A percentile compares a stretch with the other conserved stretches of the same genome.
phyloP scores from a whole-genome alignment of 768 basidiomycete species.

The Phanerochaete sordida region DNA sequence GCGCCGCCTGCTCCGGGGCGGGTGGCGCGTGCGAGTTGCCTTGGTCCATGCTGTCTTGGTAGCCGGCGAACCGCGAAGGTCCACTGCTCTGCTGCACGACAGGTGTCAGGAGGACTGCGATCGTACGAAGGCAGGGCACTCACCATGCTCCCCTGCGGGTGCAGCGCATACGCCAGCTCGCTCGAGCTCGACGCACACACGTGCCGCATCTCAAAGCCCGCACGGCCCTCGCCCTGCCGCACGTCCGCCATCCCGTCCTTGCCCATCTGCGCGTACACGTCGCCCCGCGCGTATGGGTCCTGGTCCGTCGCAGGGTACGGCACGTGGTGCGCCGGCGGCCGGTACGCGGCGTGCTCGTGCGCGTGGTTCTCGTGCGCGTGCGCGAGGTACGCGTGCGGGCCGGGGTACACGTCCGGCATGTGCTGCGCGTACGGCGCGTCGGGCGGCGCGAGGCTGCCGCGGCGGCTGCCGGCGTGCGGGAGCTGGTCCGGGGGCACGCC shows the following conservation, averaged over 20 bases:
- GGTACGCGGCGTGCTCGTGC: background rate
- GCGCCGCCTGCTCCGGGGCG: background rate
- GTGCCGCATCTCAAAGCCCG: background rate
- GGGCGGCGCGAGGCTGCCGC: background rate
- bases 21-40: background rate
- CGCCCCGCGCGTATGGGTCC: background rate
- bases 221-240: background rate
- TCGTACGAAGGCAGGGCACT: background rate
- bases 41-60: background rate
- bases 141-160: background rate
- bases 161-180: constrained; percentile 11
- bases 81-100: background rate
- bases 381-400: background rate
- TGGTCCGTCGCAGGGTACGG: background rate
- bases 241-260: background rate
- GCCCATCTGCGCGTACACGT: background rate
- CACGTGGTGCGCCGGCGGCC: background rate
- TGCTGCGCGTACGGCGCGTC: background rate
- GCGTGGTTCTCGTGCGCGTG: background rate
- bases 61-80: background rate
- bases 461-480: background rate
- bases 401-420: background rate
- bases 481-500: background rate
- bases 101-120: background rate
- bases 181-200: background rate